These are phyloP conservation scores for Lagenaria siceraria DNA, from an alignment of 306 rosid species.

Conservation along the genomic window DNA sequence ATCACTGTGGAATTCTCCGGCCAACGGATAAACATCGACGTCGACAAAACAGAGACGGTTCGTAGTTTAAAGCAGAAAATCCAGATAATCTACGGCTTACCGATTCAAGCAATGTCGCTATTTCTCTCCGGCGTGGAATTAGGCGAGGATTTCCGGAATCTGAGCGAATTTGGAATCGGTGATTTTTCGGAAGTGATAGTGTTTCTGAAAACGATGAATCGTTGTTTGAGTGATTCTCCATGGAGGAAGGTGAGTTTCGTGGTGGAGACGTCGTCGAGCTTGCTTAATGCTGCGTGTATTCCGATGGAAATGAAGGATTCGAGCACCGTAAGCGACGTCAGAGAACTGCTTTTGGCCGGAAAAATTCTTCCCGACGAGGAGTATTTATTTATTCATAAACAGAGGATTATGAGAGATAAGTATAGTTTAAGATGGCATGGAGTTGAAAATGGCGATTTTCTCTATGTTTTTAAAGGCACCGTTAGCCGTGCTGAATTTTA, in stretches of 20 bases:
- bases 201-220: constrained; percentile 30
- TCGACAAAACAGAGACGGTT: constrained; percentile 55
- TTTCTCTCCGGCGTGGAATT: constrained; percentile 47
- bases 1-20: constrained; percentile 43
- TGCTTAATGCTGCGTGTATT: constrained; percentile 58
- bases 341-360: constrained; percentile 41
- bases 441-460: constrained; percentile 65
- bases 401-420: constrained; percentile 72
- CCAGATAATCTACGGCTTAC: constrained; percentile 46
- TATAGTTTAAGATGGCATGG: constrained; percentile 84
- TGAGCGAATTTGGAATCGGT: constrained; percentile 48
- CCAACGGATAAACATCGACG: constrained; percentile 39
- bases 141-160: constrained; percentile 40
- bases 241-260: constrained; percentile 34
- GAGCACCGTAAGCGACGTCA: constrained; percentile 46
- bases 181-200: constrained; percentile 54
- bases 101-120: constrained; percentile 54
- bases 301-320: constrained; percentile 61
- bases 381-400: constrained; percentile 75
- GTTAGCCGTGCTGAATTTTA: constrained; percentile 25
- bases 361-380: constrained; percentile 52
- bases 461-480: constrained; percentile 68
- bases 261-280: constrained; percentile 69
- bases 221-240: constrained; percentile 26
- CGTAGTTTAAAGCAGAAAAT: constrained; percentile 67